Conservation (phyloP, 208 protist genomes). For the Leishmania lainsoni region DNA sequence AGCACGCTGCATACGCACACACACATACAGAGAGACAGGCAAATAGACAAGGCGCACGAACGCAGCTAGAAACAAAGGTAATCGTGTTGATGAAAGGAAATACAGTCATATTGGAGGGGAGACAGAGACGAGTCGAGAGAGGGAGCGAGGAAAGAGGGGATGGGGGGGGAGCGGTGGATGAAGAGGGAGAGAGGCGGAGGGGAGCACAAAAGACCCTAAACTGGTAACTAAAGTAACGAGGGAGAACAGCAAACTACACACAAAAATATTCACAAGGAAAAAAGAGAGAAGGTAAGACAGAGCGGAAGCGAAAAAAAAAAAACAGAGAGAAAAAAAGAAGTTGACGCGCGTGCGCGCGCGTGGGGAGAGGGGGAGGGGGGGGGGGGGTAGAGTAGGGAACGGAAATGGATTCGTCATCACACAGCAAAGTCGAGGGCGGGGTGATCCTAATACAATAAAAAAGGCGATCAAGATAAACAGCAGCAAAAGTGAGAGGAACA, state of each 20-base stretch:
- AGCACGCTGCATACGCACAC: background rate
- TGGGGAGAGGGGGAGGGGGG: background rate
- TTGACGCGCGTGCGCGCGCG: background rate
- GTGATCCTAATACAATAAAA: background rate
- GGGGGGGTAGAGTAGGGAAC: background rate
- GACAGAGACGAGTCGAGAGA: background rate
- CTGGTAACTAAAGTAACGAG: background rate
- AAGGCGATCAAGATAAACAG: background rate
- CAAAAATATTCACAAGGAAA: background rate
- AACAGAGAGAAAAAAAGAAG: background rate
- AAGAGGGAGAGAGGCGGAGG: no score
- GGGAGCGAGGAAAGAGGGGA: background rate
- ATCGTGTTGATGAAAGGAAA: background rate
- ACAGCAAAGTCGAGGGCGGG: background rate
- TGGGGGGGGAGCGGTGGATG: background rate
- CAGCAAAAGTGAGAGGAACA: background rate
- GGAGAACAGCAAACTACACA: background rate
- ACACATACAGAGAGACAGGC: background rate
- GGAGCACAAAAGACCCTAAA: no score
- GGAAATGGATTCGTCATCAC: background rate
- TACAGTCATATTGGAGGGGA: background rate
- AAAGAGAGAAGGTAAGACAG: background rate
- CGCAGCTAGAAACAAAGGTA: background rate
- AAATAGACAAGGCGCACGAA: no score
- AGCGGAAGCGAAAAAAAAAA: slow-evolving; percentile 10